Evolutionary conservation across 2,329 filamentous ascomycete species (phyloP).

Genomic region (Fonsecaea multimorphosa): DNA sequence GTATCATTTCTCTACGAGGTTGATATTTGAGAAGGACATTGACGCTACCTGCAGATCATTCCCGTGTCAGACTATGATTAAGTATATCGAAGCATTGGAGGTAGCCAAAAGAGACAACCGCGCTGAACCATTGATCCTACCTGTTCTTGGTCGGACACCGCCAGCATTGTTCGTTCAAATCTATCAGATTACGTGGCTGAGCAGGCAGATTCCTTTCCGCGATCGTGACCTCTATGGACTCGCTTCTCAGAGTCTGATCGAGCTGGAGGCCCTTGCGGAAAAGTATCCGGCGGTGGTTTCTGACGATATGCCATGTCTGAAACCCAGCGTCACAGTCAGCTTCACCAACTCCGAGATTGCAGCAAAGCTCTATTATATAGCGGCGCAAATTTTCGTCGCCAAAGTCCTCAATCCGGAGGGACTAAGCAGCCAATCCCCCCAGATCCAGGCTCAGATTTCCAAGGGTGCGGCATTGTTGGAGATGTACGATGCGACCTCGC

Average conservation of each 20-base stretch:
- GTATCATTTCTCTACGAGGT: constrained; percentile 33
- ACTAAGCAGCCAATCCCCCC: constrained; percentile 16
- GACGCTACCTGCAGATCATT: constrained; percentile 28
- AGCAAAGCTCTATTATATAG: constrained; percentile 30
- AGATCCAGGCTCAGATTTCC: constrained; percentile 19
- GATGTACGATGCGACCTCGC: constrained; percentile 22
- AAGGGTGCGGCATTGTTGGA: constrained; percentile 19
- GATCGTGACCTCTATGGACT: constrained; percentile 16
- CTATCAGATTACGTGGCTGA: constrained; percentile 34
- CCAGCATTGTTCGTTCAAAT: constrained; percentile 31
- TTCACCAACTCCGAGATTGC: constrained; percentile 26
- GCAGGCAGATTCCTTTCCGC: constrained; percentile 27
- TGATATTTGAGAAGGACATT: constrained; percentile 32
- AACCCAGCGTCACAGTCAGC: background rate
- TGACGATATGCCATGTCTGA: background rate
- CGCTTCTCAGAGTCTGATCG: constrained; percentile 27
- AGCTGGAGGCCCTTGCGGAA: constrained; percentile 23
- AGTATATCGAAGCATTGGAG: constrained; percentile 34
- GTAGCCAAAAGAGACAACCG: background rate
- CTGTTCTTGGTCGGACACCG: constrained; percentile 28
- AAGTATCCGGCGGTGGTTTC: constrained; percentile 10
- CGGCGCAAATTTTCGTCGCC: constrained; percentile 26
- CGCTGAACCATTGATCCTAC: constrained; percentile 19
- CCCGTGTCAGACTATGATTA: constrained; percentile 24
- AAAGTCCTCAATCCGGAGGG: constrained; percentile 28